Percentiles rank a stretch among this genome's conserved stretches.
Conservation (phyloP, 345 rosid species). For the Bruguiera sexangula region DNA sequence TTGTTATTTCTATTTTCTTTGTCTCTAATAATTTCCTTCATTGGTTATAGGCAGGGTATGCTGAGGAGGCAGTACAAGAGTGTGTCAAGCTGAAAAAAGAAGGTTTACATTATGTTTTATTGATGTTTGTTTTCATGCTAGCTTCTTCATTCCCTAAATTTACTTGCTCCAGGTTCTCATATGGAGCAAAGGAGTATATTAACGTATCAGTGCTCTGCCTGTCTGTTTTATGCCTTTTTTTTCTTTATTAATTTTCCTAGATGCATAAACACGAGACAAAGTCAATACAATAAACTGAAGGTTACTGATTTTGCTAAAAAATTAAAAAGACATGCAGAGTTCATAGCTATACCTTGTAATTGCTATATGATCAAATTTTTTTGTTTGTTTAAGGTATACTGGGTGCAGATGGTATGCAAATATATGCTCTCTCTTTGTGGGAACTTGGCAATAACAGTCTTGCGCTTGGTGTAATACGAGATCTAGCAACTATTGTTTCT, state of each 20-base stretch:
- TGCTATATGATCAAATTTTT: slow-evolving; percentile 11
- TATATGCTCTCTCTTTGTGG: slow-evolving; percentile 85
- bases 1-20: slow-evolving; percentile 4
- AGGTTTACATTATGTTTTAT: slow-evolving; percentile 39
- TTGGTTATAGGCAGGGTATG: slow-evolving; percentile 53
- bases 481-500: slow-evolving; percentile 55
- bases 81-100: slow-evolving; percentile 56
- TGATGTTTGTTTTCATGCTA: neutral
- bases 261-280: neutral
- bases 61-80: slow-evolving; percentile 60
- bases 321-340: neutral
- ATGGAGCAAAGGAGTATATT: neutral
- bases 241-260: neutral
- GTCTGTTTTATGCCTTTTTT: neutral
- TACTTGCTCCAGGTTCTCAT: neutral
- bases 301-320: neutral
- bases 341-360: slow-evolving; percentile 8
- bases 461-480: slow-evolving; percentile 57
- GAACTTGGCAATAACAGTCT: slow-evolving; percentile 62
- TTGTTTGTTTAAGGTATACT: slow-evolving; percentile 52
- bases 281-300: neutral
- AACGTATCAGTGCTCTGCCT: neutral
- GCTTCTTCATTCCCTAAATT: neutral
- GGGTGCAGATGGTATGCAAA: slow-evolving; percentile 64
- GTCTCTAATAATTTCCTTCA: slow-evolving; percentile 13